Base-by-base conservation (phyloP, 768 basidiomycete species). In the Lentinula aciculospora region DNA sequence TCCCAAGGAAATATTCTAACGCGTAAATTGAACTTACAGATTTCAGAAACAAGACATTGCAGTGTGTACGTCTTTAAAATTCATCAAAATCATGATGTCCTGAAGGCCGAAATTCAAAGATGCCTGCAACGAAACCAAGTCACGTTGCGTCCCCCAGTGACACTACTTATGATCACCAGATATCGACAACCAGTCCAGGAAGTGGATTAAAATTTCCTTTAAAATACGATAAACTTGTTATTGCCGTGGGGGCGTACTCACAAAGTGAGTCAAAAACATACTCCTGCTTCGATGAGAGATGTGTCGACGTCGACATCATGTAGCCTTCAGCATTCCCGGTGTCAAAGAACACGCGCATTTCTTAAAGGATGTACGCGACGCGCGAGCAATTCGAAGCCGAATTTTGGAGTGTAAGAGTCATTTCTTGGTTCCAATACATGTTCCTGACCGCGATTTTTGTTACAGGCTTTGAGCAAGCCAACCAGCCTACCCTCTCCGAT, bases 321-420 rank as follows among this genome's bases (percentile, higher is more conserved):
- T 61, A 87, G 86, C 87, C 3, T 89, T 88, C 71, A 72, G 80
- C 59, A 76, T 86, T 42, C 87, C 87, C 1, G 89, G 88, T 1
- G 87, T 92, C 42, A 89, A 93, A 68, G 84, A 92, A 63, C 77
- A 91, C 62, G 88, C 87, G 0, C 82, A 88, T 65, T 93, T 95
- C 68, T 70, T 94, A 19, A 93, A 93, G 68, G 85, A 92, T 59
- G 82, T 92, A 53, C 78, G 81, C 51, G 88, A 92, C 64, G 88
- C 90, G 0, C 76, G 88, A 32, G 77, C 76, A 4, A 92, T 92
- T 62, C 78, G 89, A 36, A 74, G 78, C 9, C 80, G 86, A 15
- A 83, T 92, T 31, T 73, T 92, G n/a, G 89, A 89, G 71, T 88
- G 88, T 83, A 42, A 31, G 74, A 63, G 8, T 45, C 17, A 21